Evolutionary conservation across 176 grass and related monocot genomes (phyloP).

Genomic region (Secale cereale): DNA sequence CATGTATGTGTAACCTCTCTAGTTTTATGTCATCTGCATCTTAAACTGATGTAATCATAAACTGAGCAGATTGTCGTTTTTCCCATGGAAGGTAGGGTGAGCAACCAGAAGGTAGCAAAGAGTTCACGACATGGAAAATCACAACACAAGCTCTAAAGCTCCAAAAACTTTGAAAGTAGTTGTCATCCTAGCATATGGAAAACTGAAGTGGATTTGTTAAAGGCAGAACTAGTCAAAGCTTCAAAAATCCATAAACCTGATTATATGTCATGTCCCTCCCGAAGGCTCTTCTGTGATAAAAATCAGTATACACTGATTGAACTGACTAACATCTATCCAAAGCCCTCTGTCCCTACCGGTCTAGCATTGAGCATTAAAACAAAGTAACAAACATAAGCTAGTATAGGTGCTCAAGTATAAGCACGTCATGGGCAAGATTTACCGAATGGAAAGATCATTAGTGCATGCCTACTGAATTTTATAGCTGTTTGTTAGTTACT

Average conservation of each 20-base stretch:
- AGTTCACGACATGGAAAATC: neutral
- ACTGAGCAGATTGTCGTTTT: neutral
- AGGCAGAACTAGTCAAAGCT: neutral
- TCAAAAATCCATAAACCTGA: neutral
- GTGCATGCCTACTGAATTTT: neutral
- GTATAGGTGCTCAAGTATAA: neutral
- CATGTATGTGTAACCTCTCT: neutral
- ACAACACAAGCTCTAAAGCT: neutral
- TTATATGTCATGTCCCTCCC: neutral
- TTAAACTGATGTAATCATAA: neutral
- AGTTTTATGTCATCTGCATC: neutral
- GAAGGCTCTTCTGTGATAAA: neutral
- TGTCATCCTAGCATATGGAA: neutral
- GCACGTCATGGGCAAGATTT: neutral
- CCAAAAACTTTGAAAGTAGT: neutral
- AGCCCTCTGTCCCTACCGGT: neutral
- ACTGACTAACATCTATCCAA: neutral
- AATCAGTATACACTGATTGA: neutral
- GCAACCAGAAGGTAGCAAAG: neutral
- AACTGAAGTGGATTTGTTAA: neutral
- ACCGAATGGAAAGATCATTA: neutral
- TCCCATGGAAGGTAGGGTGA: neutral
- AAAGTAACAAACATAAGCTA: neutral
- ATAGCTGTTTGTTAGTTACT: slow-evolving; percentile 2
- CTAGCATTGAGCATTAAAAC: neutral